Evolutionary conservation across 2,329 filamentous ascomycete species (phyloP), one percentile per base, ranked within the genome.

Genomic region (Monascus ruber): DNA sequence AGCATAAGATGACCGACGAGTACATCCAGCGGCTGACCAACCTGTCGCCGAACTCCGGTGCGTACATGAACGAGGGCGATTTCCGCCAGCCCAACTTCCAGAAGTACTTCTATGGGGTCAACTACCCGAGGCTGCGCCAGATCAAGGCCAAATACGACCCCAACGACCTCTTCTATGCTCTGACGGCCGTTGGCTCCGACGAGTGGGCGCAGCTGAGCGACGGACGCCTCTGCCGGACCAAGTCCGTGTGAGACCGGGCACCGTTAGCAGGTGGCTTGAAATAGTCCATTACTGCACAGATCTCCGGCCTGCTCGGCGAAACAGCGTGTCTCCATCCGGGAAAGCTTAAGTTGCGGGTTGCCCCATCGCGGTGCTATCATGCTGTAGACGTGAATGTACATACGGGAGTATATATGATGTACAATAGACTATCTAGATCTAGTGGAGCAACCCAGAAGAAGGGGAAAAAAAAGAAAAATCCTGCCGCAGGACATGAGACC

Each of bases 101-200:
- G 49, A 36, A 57, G 26, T 55, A 56, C 1, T 70, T 68, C 46
- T 70, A 63, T 44, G 65, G 67, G 4, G 42, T 38, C 4, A 69
- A 66, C 42, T 69, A 68, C 36, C 44, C 43, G 1, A 51, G 42
- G 2, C 49, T 68, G 24, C 46, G 55, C 4, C 6, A 43, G 5
- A 51, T 70, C 26, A 69, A 70, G 56, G 44, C 51, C 6, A 60
- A 62, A 39, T 68, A 62, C 45, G 66, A 70, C 43, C 65, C 65
- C 4, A 33, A 55, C 0, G 52, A 55, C 32, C 46, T 66, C 35
- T 66, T 68, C 46, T 68, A 65, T 29, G 62, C 56, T 2, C 42
- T 56, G 5, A 66, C 62, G n/a, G 67, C 60, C 4, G 72, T 77
- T 5, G 73, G 72, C 0, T 72, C 69, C 40, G 72, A 76, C 37